Conservation (phyloP, 768 basidiomycete genomes). For the Clavulina sp. region DNA sequence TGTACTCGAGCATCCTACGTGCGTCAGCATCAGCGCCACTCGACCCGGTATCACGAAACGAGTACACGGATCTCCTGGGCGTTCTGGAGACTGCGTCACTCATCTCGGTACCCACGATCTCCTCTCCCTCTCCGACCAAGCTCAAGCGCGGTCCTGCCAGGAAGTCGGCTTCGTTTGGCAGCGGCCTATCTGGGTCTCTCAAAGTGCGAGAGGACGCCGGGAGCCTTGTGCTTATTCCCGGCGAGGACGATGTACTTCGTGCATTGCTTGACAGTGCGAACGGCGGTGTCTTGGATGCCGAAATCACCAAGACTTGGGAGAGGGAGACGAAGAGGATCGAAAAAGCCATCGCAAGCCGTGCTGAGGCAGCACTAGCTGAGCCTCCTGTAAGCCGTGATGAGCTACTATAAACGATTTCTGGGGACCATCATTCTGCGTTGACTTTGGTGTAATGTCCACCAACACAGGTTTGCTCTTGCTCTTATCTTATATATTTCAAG, state of each 20-base stretch:
- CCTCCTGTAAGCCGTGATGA: neutral
- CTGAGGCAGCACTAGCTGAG: constrained; percentile 2
- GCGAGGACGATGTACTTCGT: constrained; percentile 9
- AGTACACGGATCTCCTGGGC: constrained; percentile 10
- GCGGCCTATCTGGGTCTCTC: neutral
- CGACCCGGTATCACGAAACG: constrained; percentile 10
- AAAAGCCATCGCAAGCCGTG: constrained; percentile 5
- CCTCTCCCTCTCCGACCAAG: constrained; percentile 1
- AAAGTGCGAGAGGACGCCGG: neutral
- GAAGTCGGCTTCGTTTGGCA: constrained; percentile 5
- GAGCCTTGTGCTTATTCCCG: neutral
- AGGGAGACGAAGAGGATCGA: constrained; percentile 4
- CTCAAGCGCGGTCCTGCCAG: neutral
- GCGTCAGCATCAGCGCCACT: constrained; percentile 2
- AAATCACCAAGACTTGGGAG: constrained; percentile 6
- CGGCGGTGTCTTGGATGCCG: constrained; percentile 3
- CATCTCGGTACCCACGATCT: constrained; percentile 3
- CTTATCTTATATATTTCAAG: neutral
- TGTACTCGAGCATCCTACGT: neutral
- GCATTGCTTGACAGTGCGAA: neutral
- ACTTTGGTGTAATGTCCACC: neutral
- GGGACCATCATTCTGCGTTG: neutral
- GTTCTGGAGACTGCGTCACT: constrained; percentile 10
- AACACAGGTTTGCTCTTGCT: neutral
- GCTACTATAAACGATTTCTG: constrained; percentile 1